Evolutionary conservation across 2,329 filamentous ascomycete genomes (phyloP), one percentile per base, ranked within the genome.

Genomic region (Arthroderma uncinatum): DNA sequence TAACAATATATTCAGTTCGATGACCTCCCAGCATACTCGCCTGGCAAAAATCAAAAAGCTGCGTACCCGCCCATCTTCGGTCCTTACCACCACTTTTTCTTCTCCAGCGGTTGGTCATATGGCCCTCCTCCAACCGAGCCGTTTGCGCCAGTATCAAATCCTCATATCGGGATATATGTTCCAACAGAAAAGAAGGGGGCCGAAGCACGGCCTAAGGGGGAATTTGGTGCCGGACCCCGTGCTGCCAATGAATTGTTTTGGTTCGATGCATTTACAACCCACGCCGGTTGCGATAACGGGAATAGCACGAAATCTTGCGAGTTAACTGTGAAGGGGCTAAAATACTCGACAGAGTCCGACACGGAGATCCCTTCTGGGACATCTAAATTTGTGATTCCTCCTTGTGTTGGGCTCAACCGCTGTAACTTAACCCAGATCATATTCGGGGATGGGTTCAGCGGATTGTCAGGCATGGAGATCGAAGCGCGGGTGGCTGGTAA

Each of bases 51-150:
- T 12, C 67, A 66, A 47, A 67, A 67, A n/a, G 53, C 63, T n/a
- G 30, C 57, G 4, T 65, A 62, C 50, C 71, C 73, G 8, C 72
- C 73, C 44, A 68, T 79, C 58, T 72, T 69, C 61, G 74, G 73
- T 56, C 77, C 77, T 1, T 79, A 78, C 61, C 73, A 77, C 56
- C 76, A 79, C 62, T 70, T 80, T 52, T 73, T 73, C 64, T 80
- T 77, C 66, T 75, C 75, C 42, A 71, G 75, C 57, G 78, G 77
- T 21, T 80, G 74, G 65, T 72, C 73, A 2, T 78, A 79, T 62
- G 71, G 75, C 33, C 74, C 75, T 2, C 71, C 72, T 39, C 71
- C 72, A 40, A 70, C 66, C 57, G 70, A 74, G 58, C 74, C 75
- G 7, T 78, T 74, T 59, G 63, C 68, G 10, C 72, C 77, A 2